phyloP scores from a whole-genome alignment of 2,329 filamentous ascomycete species.

The Penicillium sp. region DNA sequence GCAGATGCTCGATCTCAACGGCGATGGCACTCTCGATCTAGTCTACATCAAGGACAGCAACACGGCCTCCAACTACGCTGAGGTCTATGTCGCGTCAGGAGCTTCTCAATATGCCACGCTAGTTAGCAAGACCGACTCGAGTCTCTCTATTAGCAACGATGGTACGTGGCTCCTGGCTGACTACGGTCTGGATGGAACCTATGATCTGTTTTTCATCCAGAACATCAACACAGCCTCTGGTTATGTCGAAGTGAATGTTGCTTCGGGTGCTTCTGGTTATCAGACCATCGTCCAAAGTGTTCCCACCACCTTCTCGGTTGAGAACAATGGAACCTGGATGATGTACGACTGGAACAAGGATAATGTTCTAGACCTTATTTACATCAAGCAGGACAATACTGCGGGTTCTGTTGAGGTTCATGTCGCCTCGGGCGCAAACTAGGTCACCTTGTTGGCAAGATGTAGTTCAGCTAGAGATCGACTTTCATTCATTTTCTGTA shows the following conservation, averaged over 20 bases:
- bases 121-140: neutral
- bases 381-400: neutral
- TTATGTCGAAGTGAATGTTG: neutral
- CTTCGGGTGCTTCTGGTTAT: neutral
- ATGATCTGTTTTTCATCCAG: neutral
- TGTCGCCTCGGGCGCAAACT: neutral
- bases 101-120: neutral
- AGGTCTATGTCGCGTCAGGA: neutral
- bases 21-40: neutral
- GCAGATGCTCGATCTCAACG: neutral
- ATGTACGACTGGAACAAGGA: neutral
- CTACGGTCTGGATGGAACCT: neutral
- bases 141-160: neutral
- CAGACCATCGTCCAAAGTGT: neutral
- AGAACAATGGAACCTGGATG: neutral
- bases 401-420: neutral
- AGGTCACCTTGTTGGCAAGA: neutral
- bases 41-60: neutral
- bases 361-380: neutral
- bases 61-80: neutral
- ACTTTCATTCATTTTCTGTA: no score
- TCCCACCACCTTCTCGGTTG: neutral
- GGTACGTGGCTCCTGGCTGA: neutral
- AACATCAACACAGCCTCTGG: neutral
- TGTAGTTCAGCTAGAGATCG: neutral